Conservation (phyloP, 176 grass and related monocot species). For the Themeda triandra region DNA sequence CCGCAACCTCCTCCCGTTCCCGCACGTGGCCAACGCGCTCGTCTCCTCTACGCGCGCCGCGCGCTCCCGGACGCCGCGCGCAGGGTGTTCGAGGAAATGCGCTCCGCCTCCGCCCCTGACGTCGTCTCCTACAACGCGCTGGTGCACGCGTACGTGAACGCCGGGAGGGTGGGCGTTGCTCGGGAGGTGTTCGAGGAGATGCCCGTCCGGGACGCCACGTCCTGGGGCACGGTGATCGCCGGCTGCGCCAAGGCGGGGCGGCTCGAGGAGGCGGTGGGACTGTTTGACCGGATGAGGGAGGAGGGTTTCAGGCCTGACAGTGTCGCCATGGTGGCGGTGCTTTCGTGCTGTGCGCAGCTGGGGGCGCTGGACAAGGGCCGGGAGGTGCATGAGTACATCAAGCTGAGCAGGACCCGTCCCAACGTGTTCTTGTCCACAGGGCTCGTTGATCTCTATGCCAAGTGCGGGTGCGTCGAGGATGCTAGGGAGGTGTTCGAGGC, state of each 20-base stretch:
- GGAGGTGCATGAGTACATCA: slow-evolving; percentile 51
- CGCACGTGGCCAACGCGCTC: slow-evolving; percentile 50
- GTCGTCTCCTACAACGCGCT: slow-evolving; percentile 51
- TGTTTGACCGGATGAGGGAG: slow-evolving; percentile 47
- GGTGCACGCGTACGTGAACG: slow-evolving; percentile 35
- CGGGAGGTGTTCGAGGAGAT: slow-evolving; percentile 41
- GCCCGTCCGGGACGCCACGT: slow-evolving; percentile 43
- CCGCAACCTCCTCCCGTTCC: slow-evolving; percentile 33
- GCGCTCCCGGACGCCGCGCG: slow-evolving; percentile 29
- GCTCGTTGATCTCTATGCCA: slow-evolving; percentile 56
- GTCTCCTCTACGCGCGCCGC: slow-evolving; percentile 42
- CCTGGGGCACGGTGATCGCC: slow-evolving; percentile 49
- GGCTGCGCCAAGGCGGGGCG: slow-evolving; percentile 20
- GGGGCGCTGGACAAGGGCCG: slow-evolving; percentile 47
- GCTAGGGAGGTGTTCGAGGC: slow-evolving; percentile 43
- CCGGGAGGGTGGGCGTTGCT: slow-evolving; percentile 5
- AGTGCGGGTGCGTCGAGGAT: slow-evolving; percentile 45
- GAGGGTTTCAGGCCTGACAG: slow-evolving; percentile 40
- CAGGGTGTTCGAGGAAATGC: slow-evolving; percentile 43
- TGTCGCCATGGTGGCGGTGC: slow-evolving; percentile 34
- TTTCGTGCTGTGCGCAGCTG: slow-evolving; percentile 63
- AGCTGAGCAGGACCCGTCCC: slow-evolving; percentile 13
- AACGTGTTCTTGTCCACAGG: slow-evolving; percentile 53
- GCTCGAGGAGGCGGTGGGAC: slow-evolving; percentile 24
- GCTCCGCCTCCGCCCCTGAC: not conserved